These are phyloP conservation scores for Aspergillus novoparasiticus DNA, from an alignment of 2,329 filamentous ascomycete species.

Conservation along the genomic window DNA sequence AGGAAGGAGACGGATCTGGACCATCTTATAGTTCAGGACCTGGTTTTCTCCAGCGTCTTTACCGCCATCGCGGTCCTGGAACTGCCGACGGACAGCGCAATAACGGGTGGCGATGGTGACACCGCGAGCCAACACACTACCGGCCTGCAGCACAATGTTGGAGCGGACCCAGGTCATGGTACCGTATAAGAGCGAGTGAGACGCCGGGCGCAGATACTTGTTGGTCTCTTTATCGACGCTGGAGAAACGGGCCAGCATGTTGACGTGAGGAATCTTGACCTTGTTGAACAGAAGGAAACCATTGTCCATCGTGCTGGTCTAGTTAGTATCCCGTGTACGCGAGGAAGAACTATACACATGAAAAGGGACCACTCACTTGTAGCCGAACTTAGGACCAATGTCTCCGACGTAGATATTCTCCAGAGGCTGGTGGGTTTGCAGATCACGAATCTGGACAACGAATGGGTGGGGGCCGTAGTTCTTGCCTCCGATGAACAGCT, in stretches of 20 bases:
- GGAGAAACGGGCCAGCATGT: constrained; percentile 74
- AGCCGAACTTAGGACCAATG: constrained; percentile 78
- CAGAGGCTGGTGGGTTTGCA: constrained; percentile 69
- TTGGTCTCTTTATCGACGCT: constrained; percentile 67
- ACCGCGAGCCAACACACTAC: constrained; percentile 70
- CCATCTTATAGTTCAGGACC: constrained; percentile 80
- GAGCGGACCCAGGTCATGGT: constrained; percentile 76
- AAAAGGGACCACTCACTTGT: constrained; percentile 53
- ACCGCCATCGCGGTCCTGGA: constrained; percentile 71
- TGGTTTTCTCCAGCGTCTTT: constrained; percentile 67
- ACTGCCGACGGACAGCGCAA: constrained; percentile 73
- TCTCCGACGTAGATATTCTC: constrained; percentile 74
- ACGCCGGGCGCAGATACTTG: constrained; percentile 68
- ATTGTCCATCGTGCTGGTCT: constrained; percentile 70
- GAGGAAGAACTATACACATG: not conserved
- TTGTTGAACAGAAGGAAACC: constrained; percentile 78
- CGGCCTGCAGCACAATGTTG: constrained; percentile 73
- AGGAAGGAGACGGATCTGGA: constrained; percentile 72
- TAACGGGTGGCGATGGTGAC: constrained; percentile 79
- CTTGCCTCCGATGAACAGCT: constrained; percentile 70
- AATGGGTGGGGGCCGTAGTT: constrained; percentile 75
- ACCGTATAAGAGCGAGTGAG: constrained; percentile 70
- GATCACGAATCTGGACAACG: constrained; percentile 71
- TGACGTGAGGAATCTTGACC: constrained; percentile 72
- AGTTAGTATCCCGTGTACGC: constrained; percentile 8